phyloP scores from a whole-genome alignment of 345 rosid genomes.

The Cardamine resedifolia region DNA sequence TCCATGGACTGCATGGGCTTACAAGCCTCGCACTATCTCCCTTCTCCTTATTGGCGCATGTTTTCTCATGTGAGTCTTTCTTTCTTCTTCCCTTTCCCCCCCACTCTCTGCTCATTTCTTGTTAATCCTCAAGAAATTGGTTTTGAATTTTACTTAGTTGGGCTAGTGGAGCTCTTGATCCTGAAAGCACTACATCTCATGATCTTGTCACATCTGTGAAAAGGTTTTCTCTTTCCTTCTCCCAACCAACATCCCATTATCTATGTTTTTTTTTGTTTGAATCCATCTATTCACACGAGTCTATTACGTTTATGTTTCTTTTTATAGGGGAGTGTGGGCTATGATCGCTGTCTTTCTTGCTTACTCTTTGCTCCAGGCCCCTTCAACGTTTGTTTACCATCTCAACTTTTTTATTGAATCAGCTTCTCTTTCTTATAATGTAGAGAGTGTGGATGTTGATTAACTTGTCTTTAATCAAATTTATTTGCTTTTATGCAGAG shows the following conservation, averaged over 20 bases:
- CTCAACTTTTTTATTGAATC: not conserved
- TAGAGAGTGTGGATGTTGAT: not conserved
- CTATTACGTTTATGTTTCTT: slow-evolving; percentile 27
- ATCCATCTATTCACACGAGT: slow-evolving; percentile 23
- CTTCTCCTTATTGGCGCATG: slow-evolving; percentile 91
- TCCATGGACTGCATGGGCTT: slow-evolving; percentile 99
- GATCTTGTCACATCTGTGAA: slow-evolving; percentile 89
- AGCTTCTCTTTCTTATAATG: not conserved
- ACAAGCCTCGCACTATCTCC: slow-evolving; percentile 90
- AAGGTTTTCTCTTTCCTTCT: slow-evolving; percentile 52
- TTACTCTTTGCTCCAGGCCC: slow-evolving; percentile 96
- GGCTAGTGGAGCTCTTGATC: slow-evolving; percentile 97
- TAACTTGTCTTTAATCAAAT: slow-evolving; percentile 28
- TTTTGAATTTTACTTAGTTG: slow-evolving; percentile 51
- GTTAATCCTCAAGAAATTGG: not conserved
- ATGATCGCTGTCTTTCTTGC: slow-evolving; percentile 98
- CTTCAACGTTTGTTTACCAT: slow-evolving; percentile 63
- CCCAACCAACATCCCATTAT: not conserved
- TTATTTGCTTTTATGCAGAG: slow-evolving; percentile 50
- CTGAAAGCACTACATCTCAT: slow-evolving; percentile 57
- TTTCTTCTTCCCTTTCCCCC: not conserved
- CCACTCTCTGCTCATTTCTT: not conserved
- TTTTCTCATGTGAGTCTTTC: slow-evolving; percentile 75
- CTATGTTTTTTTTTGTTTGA: slow-evolving; percentile 2
- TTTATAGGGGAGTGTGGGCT: slow-evolving; percentile 90